Base-by-base conservation (phyloP, 768 basidiomycete genomes). In the Amanita polypyramis region DNA sequence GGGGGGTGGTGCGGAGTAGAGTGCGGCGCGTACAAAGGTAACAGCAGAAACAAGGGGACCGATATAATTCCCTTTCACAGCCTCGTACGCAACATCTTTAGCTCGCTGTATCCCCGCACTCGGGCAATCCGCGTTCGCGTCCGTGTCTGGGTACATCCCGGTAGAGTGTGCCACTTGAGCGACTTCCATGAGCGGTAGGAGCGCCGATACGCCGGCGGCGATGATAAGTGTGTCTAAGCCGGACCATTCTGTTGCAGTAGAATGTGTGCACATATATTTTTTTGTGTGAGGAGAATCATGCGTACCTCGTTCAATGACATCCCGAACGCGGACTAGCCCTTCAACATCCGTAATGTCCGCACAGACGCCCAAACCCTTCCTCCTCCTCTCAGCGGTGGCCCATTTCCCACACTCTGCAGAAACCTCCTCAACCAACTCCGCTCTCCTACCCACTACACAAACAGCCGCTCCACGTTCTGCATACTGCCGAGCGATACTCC, bases 201-300 rank as follows among this genome's bases (percentile, higher is more conserved):
- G 69, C 9, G 90, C 82, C 0, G 88, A 88, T 0, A 93, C 85
- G 3, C 93, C 93, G 2, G 91, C 90, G 25, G 77, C 74, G 30
- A 95, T 76, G 25, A 91, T 66, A 4, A 95, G 59, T 0, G 92
- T 95, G 61, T 95, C 92, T 1, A 94, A 54, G 12, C 90, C 87
- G 1, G 65, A 67, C 89, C 90, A 93, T 54, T 70, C 92, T 94
- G 11, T 42, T 29, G 10, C 4, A 4, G 3, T n/a, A 12, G 19
- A 40, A 5, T 8, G 14, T 15, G 20, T 23, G 6, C 30, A 45
- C 15, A 9, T 20, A 15, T 19, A 17, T 7, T 20, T 15, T 21
- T 15, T 32, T 29, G 12, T 8, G 37, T 10, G 8, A 65, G n/a
- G n/a, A n/a, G n/a, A n/a, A n/a, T n/a, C 77, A 36, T n/a, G n/a